Evolutionary conservation across 352 stramenopile genomes (phyloP).

Genomic region (Thraustotheca clavata): DNA sequence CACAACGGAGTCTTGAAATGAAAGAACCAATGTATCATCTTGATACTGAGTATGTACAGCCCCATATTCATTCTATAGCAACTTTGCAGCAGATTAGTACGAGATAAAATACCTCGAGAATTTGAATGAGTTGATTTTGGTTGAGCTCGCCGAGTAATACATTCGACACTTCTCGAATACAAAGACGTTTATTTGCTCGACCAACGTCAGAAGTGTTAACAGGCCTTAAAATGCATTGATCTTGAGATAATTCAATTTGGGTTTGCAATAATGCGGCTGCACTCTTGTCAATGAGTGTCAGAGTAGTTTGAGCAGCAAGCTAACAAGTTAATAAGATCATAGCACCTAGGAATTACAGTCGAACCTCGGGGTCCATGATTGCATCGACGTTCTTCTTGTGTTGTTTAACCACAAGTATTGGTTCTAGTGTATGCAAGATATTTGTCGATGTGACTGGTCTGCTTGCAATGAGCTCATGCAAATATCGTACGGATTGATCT

Average conservation of each 20-base stretch:
- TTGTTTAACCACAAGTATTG: constrained; percentile 56
- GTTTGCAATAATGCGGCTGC: constrained; percentile 9
- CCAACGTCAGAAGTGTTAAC: background rate
- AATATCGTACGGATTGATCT: constrained; percentile 40
- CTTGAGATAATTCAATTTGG: background rate
- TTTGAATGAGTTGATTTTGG: constrained; percentile 1
- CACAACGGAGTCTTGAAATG: background rate
- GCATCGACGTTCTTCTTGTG: constrained; percentile 77
- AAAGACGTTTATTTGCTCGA: constrained; percentile 11
- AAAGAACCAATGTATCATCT: background rate
- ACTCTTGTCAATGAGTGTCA: constrained; percentile 18
- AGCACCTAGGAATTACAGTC: background rate
- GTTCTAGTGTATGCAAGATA: constrained; percentile 56
- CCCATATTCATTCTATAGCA: constrained; percentile 2
- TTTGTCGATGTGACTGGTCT: constrained; percentile 63
- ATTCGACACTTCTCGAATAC: constrained; percentile 12
- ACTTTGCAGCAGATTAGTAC: background rate
- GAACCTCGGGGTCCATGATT: constrained; percentile 57
- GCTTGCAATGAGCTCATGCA: constrained; percentile 68
- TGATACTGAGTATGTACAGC: background rate
- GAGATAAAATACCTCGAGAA: background rate
- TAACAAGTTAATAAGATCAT: background rate
- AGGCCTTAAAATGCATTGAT: background rate
- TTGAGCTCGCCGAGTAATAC: constrained; percentile 14
- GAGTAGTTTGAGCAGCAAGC: constrained; percentile 5